Evolutionary conservation across 495 filamentous ascomycete species (phyloP), one percentile per base, ranked within the genome.

Genomic region (Pseudevernia furfuracea): DNA sequence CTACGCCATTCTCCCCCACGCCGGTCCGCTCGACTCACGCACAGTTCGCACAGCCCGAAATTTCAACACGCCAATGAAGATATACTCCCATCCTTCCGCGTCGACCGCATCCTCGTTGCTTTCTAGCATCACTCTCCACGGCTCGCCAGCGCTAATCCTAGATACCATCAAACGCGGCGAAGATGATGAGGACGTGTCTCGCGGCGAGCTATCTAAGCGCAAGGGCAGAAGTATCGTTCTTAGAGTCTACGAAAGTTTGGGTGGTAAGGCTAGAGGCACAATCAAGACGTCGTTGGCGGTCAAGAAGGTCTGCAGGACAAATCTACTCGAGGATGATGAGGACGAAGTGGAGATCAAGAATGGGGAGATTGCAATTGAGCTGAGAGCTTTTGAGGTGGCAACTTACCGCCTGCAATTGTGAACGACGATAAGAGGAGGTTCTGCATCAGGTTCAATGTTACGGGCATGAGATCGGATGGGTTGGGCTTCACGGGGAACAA

Each of bases 121-220:
- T 69, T 74, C 74, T 34, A 71, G 83, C 6, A 76, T 93, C 21
- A 77, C 80, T 41, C 73, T 91, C 1, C 78, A 74, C 4, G 80
- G 82, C 28, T 78, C 84, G 30, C 72, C 79, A 17, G 84, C 87
- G 11, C 75, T 96, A 25, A 76, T 96, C 30, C 78, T 96, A 9
- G 92, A 96, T 71, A 86, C 84, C 21, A 79, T 96, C 68, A 96
- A 96, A 80, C 86, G 94, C 61, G 94, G 91, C 32, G 95, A 97
- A 75, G 94, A 98, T 68, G 94, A 98, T 68, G 90, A 89, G 72
- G 94, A 96, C 70, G 85, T 96, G 21, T 88, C 84, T 34, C 76
- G 80, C 5, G 88, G 84, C 37, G 87, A 87, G n/a, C 72, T 96
- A 43, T 81, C 85, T 14, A 78, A 75, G 43, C 82, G 88, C 62